These are phyloP conservation scores for Chenopodium berlandieri DNA, from an alignment of 148 eudicot species.

Conservation along the genomic window DNA sequence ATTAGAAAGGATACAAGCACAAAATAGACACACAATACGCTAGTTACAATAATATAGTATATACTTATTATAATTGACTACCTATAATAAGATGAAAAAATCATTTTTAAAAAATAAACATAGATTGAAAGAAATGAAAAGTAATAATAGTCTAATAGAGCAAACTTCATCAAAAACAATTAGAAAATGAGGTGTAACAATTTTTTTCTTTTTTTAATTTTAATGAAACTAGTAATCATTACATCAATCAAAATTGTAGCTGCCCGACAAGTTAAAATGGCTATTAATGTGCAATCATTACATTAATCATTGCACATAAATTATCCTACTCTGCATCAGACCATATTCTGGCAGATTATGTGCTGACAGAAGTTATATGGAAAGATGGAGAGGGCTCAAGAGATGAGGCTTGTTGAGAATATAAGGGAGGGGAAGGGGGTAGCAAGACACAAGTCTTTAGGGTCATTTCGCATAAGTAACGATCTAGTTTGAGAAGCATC, in stretches of 20 bases:
- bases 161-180: neutral
- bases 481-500: neutral
- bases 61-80: too few species aligned
- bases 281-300: conserved; percentile 7
- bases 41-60: too few species aligned
- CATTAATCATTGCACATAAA: neutral
- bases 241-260: conserved; percentile 15
- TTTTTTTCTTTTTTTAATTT: too few species aligned
- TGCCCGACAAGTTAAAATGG: neutral
- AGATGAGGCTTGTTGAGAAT: neutral
- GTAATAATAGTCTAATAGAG: too few species aligned
- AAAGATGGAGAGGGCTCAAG: neutral
- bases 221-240: neutral
- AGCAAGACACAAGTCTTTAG: neutral
- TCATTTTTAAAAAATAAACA: too few species aligned
- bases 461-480: neutral
- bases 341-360: neutral
- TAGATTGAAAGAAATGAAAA: too few species aligned
- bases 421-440: neutral
- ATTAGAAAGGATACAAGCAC: too few species aligned
- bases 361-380: neutral
- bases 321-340: neutral
- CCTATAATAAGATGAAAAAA: too few species aligned
- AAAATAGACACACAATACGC: too few species aligned
- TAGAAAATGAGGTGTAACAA: neutral